phyloP scores from a whole-genome alignment of 2,329 filamentous ascomycete genomes.

The Aspergillus aculeatus region DNA sequence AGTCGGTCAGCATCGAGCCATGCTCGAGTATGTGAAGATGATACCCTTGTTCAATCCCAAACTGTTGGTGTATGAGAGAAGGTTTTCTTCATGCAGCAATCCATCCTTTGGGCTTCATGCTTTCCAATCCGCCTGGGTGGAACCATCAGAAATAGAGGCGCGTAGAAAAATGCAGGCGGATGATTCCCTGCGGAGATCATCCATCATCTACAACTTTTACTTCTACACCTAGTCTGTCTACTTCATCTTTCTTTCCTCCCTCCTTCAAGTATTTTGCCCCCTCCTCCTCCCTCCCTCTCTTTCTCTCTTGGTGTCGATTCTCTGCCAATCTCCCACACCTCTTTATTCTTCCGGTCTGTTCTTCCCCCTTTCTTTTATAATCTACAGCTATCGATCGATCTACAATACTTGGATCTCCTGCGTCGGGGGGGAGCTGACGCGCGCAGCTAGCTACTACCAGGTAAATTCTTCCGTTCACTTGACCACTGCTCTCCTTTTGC shows the following conservation, averaged over 20 bases:
- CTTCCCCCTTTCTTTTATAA: neutral
- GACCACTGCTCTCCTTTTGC: neutral
- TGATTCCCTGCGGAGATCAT: neutral
- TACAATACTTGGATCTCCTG: neutral
- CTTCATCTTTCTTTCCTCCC: neutral
- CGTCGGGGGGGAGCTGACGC: conserved; percentile 4
- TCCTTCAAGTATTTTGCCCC: neutral
- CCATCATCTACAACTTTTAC: neutral
- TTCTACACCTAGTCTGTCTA: neutral
- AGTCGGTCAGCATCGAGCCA: no score
- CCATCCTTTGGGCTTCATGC: neutral
- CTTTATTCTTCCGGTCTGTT: neutral
- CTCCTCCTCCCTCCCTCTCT: neutral
- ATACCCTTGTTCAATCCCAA: conserved; percentile 18
- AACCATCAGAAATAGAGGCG: neutral
- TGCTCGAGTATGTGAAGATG: neutral
- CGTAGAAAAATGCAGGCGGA: neutral
- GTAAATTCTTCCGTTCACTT: neutral
- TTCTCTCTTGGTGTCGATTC: neutral
- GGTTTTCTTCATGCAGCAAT: conserved; percentile 2
- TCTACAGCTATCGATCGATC: neutral
- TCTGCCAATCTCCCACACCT: neutral
- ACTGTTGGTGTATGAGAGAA: conserved; percentile 18
- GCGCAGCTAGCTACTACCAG: conserved; percentile 3
- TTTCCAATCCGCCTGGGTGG: conserved; percentile 1